Evolutionary conservation across 495 filamentous ascomycete genomes (phyloP).

Genomic region (Lichenothelia convexa): DNA sequence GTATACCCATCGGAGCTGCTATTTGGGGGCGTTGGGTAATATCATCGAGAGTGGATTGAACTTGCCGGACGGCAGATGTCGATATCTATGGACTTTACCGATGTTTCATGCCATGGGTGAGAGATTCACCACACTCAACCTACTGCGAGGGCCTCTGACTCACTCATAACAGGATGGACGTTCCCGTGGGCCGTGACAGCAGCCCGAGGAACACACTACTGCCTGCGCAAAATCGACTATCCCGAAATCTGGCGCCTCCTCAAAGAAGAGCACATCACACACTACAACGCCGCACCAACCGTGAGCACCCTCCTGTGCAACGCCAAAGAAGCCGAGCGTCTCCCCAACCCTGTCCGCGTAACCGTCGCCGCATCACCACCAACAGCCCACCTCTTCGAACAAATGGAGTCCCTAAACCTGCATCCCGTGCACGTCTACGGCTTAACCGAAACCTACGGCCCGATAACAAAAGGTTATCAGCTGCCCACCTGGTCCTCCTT

Average conservation of each 20-base stretch:
- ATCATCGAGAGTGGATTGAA: slow-evolving; percentile 79
- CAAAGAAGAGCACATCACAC: slow-evolving; percentile 68
- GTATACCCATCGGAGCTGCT: slow-evolving; percentile 73
- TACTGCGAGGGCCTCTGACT: not conserved
- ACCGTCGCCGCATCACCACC: slow-evolving; percentile 89
- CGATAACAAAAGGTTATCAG: slow-evolving; percentile 83
- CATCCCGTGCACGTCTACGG: slow-evolving; percentile 91
- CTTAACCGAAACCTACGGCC: slow-evolving; percentile 88
- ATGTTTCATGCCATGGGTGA: slow-evolving; percentile 89
- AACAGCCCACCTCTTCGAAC: slow-evolving; percentile 71
- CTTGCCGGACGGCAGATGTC: slow-evolving; percentile 42
- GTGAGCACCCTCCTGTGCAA: slow-evolving; percentile 88
- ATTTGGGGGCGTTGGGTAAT: slow-evolving; percentile 71
- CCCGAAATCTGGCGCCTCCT: slow-evolving; percentile 75
- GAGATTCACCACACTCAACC: slow-evolving; percentile 35
- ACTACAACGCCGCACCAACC: slow-evolving; percentile 91
- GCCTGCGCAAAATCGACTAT: slow-evolving; percentile 88
- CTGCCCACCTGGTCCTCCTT: slow-evolving; percentile 66
- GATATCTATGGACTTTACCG: slow-evolving; percentile 82
- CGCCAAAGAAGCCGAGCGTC: slow-evolving; percentile 43
- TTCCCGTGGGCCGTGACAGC: slow-evolving; percentile 74
- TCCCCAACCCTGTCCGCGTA: slow-evolving; percentile 59
- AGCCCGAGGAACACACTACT: slow-evolving; percentile 85
- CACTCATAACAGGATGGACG: slow-evolving; percentile 12
- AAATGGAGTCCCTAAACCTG: slow-evolving; percentile 77